These are phyloP conservation scores for Boletus pseudo-olivaceus DNA, from an alignment of 768 basidiomycete species.

Conservation along the genomic window DNA sequence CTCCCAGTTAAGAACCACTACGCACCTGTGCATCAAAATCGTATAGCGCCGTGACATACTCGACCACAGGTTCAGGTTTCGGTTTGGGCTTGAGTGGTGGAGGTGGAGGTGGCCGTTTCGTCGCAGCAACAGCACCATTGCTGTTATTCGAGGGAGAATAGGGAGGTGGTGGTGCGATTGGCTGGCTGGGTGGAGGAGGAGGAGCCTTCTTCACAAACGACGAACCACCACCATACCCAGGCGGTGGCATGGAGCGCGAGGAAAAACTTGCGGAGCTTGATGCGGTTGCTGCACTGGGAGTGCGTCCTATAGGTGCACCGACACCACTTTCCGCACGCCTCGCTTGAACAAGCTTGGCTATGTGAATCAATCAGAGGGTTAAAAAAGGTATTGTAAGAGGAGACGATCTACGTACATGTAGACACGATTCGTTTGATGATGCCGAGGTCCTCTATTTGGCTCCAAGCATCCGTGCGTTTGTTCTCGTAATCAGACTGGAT, in stretches of 20 bases:
- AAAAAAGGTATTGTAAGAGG: background rate
- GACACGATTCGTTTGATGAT: conserved; percentile 84
- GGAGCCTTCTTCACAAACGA: conserved; percentile 43
- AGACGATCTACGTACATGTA: conserved; percentile 57
- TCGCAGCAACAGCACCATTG: conserved; percentile 32
- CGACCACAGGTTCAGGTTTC: conserved; percentile 54
- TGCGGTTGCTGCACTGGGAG: conserved; percentile 23
- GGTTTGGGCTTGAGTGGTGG: conserved; percentile 90
- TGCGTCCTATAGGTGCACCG: conserved; percentile 36
- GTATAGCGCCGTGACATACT: conserved; percentile 90
- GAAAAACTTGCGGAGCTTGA: conserved; percentile 27
- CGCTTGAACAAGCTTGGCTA: conserved; percentile 68
- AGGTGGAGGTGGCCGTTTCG: conserved; percentile 85
- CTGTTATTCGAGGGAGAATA: conserved; percentile 22
- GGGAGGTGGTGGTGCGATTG: conserved; percentile 44
- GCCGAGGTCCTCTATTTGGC: conserved; percentile 70
- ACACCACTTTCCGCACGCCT: conserved; percentile 35
- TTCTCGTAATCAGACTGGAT: conserved; percentile 76
- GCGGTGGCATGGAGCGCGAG: conserved; percentile 25
- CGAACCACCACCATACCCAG: conserved; percentile 19
- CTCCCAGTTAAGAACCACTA: background rate
- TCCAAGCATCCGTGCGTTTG: conserved; percentile 80
- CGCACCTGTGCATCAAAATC: conserved; percentile 88
- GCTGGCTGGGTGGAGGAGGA: conserved; percentile 32
- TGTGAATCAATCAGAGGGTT: conserved; percentile 8